These are phyloP conservation scores for Phytopythium delawarense DNA, from an alignment of 352 stramenopile genomes.

Conservation along the genomic window DNA sequence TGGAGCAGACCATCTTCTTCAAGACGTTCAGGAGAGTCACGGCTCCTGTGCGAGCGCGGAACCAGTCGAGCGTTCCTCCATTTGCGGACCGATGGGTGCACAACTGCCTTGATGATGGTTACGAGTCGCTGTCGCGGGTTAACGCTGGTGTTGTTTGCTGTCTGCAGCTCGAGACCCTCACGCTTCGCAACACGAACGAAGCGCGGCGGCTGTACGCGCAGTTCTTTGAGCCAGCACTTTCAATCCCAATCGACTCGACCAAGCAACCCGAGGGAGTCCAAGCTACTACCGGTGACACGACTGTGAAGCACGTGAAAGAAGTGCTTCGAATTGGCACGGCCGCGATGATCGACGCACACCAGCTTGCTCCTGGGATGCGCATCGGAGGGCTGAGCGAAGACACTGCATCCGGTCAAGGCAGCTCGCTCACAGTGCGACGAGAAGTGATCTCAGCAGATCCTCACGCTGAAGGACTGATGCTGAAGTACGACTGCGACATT, in stretches of 20 bases:
- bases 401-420: not conserved
- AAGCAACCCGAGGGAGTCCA: not conserved
- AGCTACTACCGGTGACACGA: slow-evolving; percentile 1
- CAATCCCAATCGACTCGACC: not conserved
- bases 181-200: slow-evolving; percentile 51
- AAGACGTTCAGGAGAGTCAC: slow-evolving; percentile 16
- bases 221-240: slow-evolving; percentile 35
- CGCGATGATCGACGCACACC: not conserved
- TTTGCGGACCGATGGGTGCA: slow-evolving; percentile 28
- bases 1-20: slow-evolving; percentile 12
- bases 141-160: not conserved
- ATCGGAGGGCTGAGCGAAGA: not conserved
- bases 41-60: slow-evolving; percentile 12
- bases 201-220: slow-evolving; percentile 59
- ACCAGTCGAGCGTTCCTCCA: slow-evolving; percentile 12
- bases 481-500: slow-evolving; percentile 63
- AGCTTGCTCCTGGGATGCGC: not conserved
- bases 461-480: slow-evolving; percentile 55
- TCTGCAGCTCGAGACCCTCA: slow-evolving; percentile 31
- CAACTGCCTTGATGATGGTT: not conserved
- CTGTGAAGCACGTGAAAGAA: slow-evolving; percentile 30
- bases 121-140: not conserved
- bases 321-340: slow-evolving; percentile 4
- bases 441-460: slow-evolving; percentile 55
- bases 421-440: not conserved